Base-by-base conservation (phyloP, 306 rosid genomes). In the Lablab purpureus region DNA sequence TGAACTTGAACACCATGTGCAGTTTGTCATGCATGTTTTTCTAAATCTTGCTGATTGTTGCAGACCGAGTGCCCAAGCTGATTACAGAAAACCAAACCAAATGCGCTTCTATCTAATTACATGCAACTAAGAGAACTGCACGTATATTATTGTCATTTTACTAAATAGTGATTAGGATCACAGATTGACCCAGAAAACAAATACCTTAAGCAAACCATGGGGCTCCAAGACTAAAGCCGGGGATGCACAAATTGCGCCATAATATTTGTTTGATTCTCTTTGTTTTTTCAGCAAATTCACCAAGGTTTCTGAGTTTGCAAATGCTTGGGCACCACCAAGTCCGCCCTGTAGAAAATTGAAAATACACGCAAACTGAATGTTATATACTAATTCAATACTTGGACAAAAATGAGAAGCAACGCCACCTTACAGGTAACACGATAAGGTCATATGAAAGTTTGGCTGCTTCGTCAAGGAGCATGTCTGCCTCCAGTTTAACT, bases 191-290 rank as follows among this genome's bases (percentile, higher is more conserved):
- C 10, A 74, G 71, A 67, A 50, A 76, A 41, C 10, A 68, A 17
- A 51, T 89, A 91, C 99, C 99, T 88, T 90, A 30, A 95, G 89
- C 81, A 95, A 82, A 73, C 98, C 99, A 82, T 85, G 96, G 80
- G 96, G 97, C 87, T 95, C 99, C 83, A 95, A 79, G 80, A 82
- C 98, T 55, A 92, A 74, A 68, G 97, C 98, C 14, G 98, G 98
- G 79, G 99, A 95, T 50, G 99, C 98, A 86, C 98, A 95, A 54
- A 95, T 90, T 46, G 99, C 99, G 73, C 97, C 99, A 79, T 90
- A 95, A 59, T 89, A 96, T 87, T 74, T 87, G 80, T 92, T 88
- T 72, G 89, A 91, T 37, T 85, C 93, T 60, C 86, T 81, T 76
- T 95, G 99, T 78, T 80, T 83, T 87, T 88, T 92, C 67, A 95